phyloP scores from a whole-genome alignment of 2,329 filamentous ascomycete genomes.

The Cadophora gregata region DNA sequence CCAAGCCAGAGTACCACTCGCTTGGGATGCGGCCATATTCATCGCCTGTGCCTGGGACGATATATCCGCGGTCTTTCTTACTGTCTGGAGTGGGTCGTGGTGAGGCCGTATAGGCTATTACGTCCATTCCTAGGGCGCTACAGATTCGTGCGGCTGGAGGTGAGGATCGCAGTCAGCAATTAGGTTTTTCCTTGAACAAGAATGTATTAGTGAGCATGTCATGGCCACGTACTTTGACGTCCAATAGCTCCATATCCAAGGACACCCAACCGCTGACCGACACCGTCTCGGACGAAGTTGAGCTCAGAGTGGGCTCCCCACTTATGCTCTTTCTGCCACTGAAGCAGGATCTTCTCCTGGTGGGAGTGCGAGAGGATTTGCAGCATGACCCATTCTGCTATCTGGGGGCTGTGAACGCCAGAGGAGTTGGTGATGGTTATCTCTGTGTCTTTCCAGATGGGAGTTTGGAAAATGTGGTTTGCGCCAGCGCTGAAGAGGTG shows the following conservation, averaged over 20 bases:
- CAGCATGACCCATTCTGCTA: conserved; percentile 70
- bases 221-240: conserved; percentile 46
- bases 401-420: conserved; percentile 57
- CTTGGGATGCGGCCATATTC: conserved; percentile 45
- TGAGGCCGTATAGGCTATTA: conserved; percentile 69
- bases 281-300: conserved; percentile 55
- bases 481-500: conserved; percentile 45
- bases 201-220: neutral
- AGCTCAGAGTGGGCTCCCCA: conserved; percentile 53
- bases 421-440: conserved; percentile 46
- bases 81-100: conserved; percentile 63
- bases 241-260: conserved; percentile 50
- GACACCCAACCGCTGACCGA: conserved; percentile 61
- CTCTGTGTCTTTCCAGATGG: conserved; percentile 44
- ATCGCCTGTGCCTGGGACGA: conserved; percentile 64
- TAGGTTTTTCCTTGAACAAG: neutral
- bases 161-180: conserved; percentile 15
- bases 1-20: conserved; percentile 47
- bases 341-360: conserved; percentile 58
- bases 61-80: conserved; percentile 62
- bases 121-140: conserved; percentile 64
- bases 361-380: conserved; percentile 64
- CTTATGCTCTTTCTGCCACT: conserved; percentile 60
- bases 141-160: conserved; percentile 53
- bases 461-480: conserved; percentile 40